phyloP scores from a whole-genome alignment of 805 yeast genomes.

The Diddensiella caesifluorescens region DNA sequence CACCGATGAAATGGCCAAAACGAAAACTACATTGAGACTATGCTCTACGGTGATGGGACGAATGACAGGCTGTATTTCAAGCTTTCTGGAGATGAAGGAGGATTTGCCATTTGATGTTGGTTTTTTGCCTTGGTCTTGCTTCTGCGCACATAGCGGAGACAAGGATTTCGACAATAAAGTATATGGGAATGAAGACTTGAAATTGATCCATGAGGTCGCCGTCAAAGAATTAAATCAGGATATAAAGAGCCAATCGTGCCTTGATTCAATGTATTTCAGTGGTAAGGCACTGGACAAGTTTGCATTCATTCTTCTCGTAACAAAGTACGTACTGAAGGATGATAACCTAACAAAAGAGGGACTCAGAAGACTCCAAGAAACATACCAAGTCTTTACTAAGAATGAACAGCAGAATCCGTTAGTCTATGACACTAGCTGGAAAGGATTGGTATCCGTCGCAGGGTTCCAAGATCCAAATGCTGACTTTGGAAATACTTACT shows the following conservation, averaged over 20 bases:
- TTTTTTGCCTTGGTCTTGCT: constrained; percentile 53
- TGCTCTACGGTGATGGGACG: constrained; percentile 44
- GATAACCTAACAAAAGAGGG: constrained; percentile 44
- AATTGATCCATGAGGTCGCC: constrained; percentile 41
- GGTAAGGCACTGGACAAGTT: constrained; percentile 88
- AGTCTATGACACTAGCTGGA: constrained; percentile 66
- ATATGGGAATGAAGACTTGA: constrained; percentile 3
- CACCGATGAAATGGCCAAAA: constrained; percentile 22
- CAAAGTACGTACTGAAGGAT: constrained; percentile 58
- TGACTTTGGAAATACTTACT: constrained; percentile 72
- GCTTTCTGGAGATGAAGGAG: constrained; percentile 32
- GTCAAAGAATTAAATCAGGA: constrained; percentile 49
- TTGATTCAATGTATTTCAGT: constrained; percentile 84
- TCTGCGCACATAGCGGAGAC: constrained; percentile 11
- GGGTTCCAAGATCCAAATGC: constrained; percentile 36
- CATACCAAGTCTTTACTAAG: constrained; percentile 60
- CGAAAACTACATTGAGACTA: constrained; percentile 9
- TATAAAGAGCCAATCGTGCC: constrained; percentile 49
- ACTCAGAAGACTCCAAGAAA: constrained; percentile 55
- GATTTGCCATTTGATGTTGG: constrained; percentile 40
- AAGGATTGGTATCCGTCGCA: constrained; percentile 33
- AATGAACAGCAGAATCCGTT: constrained; percentile 71
- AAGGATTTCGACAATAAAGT: constrained; percentile 1
- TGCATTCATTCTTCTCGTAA: constrained; percentile 73
- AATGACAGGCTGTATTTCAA: constrained; percentile 34